phyloP scores from a whole-genome alignment of 306 rosid genomes.

The Ceratonia siliqua region DNA sequence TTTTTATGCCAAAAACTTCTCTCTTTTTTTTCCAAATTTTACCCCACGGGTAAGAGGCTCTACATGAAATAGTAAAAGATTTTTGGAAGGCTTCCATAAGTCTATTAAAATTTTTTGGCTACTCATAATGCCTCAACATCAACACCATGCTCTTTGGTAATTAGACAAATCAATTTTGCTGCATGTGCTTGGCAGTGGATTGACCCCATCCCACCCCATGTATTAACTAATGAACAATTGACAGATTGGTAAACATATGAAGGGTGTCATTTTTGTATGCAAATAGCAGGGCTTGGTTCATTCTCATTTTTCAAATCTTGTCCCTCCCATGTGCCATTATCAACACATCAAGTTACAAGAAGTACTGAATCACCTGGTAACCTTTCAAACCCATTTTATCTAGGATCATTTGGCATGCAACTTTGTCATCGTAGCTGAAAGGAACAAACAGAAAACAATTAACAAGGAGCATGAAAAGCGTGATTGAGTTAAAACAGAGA shows the following conservation, averaged over 20 bases:
- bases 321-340: constrained; percentile 26
- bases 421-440: constrained; percentile 92
- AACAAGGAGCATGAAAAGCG: constrained; percentile 1
- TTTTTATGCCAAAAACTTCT: constrained; percentile 2
- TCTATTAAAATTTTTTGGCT: constrained; percentile 8
- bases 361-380: constrained; percentile 78
- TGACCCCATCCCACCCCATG: constrained; percentile 10
- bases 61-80: constrained; percentile 19
- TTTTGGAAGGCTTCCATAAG: constrained; percentile 20
- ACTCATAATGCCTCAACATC: constrained; percentile 20
- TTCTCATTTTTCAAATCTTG: constrained; percentile 20
- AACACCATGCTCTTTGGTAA: constrained; percentile 11
- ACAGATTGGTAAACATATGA: constrained; percentile 5
- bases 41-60: neutral
- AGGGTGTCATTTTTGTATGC: constrained; percentile 2
- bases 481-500: constrained; percentile 17
- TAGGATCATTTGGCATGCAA: constrained; percentile 85
- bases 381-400: constrained; percentile 93
- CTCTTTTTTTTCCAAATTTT: neutral
- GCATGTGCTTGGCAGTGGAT: constrained; percentile 21
- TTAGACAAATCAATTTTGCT: constrained; percentile 9
- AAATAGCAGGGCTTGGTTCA: constrained; percentile 16
- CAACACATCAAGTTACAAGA: constrained; percentile 32
- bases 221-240: neutral
- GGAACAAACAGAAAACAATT: constrained; percentile 28